Base-by-base conservation (phyloP, 306 rosid species). In the Prunus salicina region DNA sequence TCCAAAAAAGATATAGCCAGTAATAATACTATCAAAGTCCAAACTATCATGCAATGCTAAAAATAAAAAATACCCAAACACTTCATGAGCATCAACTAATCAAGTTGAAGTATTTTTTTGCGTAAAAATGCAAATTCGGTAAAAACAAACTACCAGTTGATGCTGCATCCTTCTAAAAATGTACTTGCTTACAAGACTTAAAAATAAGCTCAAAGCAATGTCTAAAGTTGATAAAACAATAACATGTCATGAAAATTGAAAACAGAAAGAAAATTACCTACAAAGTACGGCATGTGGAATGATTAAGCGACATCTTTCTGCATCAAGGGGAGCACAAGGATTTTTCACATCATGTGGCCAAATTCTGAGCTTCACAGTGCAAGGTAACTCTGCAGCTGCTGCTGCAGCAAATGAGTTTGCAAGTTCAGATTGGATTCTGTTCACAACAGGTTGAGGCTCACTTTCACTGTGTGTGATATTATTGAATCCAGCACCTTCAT, bases 271-370 rank as follows among this genome's bases (percentile, higher is more conserved):
- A 76, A 46, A 65, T 73, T 82, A 95, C 99, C 99, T 95, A 88
- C 99, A 96, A 68, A 96, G 97, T 63, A 93, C 99, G 3, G 96
- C 97, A 82, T 93, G 98, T 9, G 98, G 98, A 82, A 96, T 91
- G 27, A 67, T 85, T 62, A 96, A 81, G 65, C 89, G 90, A 70
- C 97, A 92, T 67, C 82, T 93, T 24, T 83, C 99, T 45, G 92
- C 84, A 83, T 79, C 86, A 75, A 96, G 91, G 32, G 86, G 84
- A 45, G 86, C 83, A 79, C 90, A 92, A 3, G 99, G 98, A 80
- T 81, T 78, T 87, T 89, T 91, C 66, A 88, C 84, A 87, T 90
- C 96, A 84, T 96, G 97, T 0, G 89, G 82, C 99, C 99, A 92
- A 70, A 96, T 88, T 80, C 96, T 87, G 66, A 96, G 91, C 91